phyloP scores from a whole-genome alignment of 2,329 filamentous ascomycete species.

The Nothophoma quercina region DNA sequence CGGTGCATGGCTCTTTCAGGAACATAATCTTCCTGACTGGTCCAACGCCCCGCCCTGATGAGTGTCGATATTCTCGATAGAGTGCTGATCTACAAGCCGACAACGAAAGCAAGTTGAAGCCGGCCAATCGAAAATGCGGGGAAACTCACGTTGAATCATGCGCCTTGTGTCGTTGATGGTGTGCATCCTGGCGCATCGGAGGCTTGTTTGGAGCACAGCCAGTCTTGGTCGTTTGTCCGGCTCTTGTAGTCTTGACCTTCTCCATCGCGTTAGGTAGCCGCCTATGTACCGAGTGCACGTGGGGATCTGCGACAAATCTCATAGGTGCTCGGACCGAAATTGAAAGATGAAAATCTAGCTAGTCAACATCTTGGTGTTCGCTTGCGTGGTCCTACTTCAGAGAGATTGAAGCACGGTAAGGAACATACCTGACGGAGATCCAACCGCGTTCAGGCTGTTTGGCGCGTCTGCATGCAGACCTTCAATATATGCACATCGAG shows the following conservation, averaged over 20 bases:
- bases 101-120: background rate
- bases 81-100: constrained; percentile 9
- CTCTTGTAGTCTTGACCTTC: constrained; percentile 30
- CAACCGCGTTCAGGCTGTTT: background rate
- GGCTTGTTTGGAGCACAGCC: constrained; percentile 15
- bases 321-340: constrained; percentile 8
- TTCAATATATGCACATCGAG: constrained; percentile 1
- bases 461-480: background rate
- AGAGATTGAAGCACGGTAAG: no score
- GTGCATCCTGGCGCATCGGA: constrained; percentile 23
- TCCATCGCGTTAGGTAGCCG: constrained; percentile 29
- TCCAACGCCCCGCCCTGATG: constrained; percentile 3
- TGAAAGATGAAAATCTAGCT: background rate
- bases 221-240: constrained; percentile 20
- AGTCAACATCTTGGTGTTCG: background rate
- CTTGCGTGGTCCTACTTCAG: background rate
- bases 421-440: background rate
- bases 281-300: constrained; percentile 15
- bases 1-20: constrained; percentile 13
- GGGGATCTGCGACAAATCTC: constrained; percentile 7
- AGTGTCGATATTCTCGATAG: background rate
- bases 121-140: constrained; percentile 16
- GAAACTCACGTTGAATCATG: constrained; percentile 18
- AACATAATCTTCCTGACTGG: constrained; percentile 13
- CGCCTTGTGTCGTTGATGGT: background rate